phyloP scores from a whole-genome alignment of 2,329 filamentous ascomycete species.

The Aspergillus pseudonomiae region DNA sequence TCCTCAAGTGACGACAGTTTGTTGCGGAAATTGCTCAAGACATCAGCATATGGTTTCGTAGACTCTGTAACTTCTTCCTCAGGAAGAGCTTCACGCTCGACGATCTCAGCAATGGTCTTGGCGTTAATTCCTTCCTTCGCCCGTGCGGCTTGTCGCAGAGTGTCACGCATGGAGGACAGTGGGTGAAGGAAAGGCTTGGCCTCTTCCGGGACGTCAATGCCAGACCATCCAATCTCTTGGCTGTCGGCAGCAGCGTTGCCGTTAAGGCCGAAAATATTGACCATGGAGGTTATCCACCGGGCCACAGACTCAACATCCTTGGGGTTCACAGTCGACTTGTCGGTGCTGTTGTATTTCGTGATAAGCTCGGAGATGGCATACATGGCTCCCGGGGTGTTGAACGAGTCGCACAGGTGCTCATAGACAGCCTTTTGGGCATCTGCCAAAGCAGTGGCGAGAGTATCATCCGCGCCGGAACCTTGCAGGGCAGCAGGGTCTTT shows the following conservation, averaged over 20 bases:
- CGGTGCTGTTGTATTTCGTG: constrained; percentile 69
- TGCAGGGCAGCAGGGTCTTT: constrained; percentile 54
- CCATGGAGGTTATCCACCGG: constrained; percentile 79
- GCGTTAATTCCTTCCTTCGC: constrained; percentile 47
- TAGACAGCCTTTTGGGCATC: constrained; percentile 61
- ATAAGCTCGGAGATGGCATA: constrained; percentile 76
- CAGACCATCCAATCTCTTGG: constrained; percentile 63
- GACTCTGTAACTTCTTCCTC: constrained; percentile 28
- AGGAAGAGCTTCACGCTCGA: constrained; percentile 32
- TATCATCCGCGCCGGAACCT: constrained; percentile 43
- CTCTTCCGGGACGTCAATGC: constrained; percentile 62
- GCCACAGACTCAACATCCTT: constrained; percentile 60
- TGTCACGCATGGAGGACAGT: constrained; percentile 60
- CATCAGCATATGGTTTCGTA: constrained; percentile 51
- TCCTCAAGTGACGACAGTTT: constrained; percentile 42
- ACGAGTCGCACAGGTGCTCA: constrained; percentile 75
- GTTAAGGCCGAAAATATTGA: constrained; percentile 79
- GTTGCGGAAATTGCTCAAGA: constrained; percentile 48
- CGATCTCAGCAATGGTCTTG: constrained; percentile 43
- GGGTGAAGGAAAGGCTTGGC: constrained; percentile 65
- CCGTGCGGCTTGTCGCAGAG: constrained; percentile 59
- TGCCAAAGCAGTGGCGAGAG: constrained; percentile 54
- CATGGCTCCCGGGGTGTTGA: constrained; percentile 83
- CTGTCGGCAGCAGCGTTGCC: constrained; percentile 40
- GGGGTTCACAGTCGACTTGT: constrained; percentile 50